Evolutionary conservation across 2,329 filamentous ascomycete genomes (phyloP).

Genomic region (Triangularia verruculosa): DNA sequence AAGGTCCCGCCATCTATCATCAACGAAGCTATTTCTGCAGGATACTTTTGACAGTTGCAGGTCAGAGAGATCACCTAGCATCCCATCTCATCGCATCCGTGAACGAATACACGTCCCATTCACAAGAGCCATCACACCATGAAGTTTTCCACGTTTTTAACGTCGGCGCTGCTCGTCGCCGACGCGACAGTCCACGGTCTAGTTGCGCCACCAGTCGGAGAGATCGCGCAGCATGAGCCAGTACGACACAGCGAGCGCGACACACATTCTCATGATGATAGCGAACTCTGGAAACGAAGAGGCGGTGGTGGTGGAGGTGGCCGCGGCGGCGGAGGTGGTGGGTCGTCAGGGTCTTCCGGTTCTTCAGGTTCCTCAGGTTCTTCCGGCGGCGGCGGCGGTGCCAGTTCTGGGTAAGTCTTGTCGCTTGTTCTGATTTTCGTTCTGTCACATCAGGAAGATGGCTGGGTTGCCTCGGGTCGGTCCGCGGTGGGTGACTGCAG

Average conservation of each 20-base stretch:
- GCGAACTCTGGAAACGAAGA: slow-evolving; percentile 58
- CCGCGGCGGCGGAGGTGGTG: slow-evolving; percentile 44
- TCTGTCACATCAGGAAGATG: background rate
- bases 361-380: background rate
- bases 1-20: background rate
- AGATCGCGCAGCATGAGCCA: slow-evolving; percentile 14
- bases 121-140: slow-evolving; percentile 7
- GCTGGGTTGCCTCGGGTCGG: background rate
- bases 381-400: slow-evolving; percentile 28
- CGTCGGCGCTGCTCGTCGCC: slow-evolving; percentile 17
- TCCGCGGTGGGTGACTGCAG: background rate
- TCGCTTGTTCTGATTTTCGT: background rate
- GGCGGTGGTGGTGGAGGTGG: slow-evolving; percentile 57
- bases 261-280: slow-evolving; percentile 18
- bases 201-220: slow-evolving; percentile 23
- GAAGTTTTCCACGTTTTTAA: slow-evolving; percentile 19
- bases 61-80: background rate
- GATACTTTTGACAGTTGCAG: background rate
- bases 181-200: slow-evolving; percentile 26
- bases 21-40: background rate
- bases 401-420: background rate
- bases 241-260: slow-evolving; percentile 20
- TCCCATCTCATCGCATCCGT: background rate
- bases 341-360: slow-evolving; percentile 10
- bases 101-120: background rate